Evolutionary conservation across 768 basidiomycete genomes (phyloP), one percentile per base, ranked within the genome.

Genomic region (Boletus huronensis): DNA sequence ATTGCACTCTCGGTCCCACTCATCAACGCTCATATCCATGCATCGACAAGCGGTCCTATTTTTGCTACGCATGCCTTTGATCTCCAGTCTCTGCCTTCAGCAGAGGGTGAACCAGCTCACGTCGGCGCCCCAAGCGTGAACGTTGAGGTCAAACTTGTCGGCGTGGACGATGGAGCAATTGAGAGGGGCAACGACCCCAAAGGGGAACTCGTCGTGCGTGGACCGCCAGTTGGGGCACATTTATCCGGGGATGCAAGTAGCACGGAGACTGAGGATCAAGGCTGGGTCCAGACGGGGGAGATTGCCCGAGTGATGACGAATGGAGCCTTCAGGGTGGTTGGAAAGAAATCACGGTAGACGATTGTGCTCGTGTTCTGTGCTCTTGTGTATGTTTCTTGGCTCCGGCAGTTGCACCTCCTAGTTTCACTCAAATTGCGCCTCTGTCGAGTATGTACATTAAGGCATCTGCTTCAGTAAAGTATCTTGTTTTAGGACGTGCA

Each of bases 81-180:
- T 67, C 70, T 97, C 25, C 94, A 97, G 70, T 78, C 84, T 11
- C 82, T 92, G 67, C 77, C 80, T 3, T 61, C 68, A 5, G 67
- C 69, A 19, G 60, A 69, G 5, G 54, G 60, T 6, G 70, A 73
- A 35, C 54, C 68, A 9, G 74, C 78, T 14, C 80, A 82, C 54
- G 80, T 82, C 13, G 94, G 93, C 5, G 85, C 93, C 3, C 94
- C 95, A 3, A 81, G 84, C n/a, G 77, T 85, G 50, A 95, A 95
- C 63, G 75, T 93, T 0, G 95, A 97, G 69, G 84, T 81, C 6
- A 88, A 93, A 66, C 76, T 98, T n/a, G 65, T 79, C 0, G 84
- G 79, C 0, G 80, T 90, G 10, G 75, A 85, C 40, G 90, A 95
- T 50, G 76, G 74, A 1, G 68, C 70, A 10, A 75, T 91, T 8